These are phyloP conservation scores for Aspergillus spinulosporus DNA, from an alignment of 2,329 filamentous ascomycete species.

Conservation along the genomic window DNA sequence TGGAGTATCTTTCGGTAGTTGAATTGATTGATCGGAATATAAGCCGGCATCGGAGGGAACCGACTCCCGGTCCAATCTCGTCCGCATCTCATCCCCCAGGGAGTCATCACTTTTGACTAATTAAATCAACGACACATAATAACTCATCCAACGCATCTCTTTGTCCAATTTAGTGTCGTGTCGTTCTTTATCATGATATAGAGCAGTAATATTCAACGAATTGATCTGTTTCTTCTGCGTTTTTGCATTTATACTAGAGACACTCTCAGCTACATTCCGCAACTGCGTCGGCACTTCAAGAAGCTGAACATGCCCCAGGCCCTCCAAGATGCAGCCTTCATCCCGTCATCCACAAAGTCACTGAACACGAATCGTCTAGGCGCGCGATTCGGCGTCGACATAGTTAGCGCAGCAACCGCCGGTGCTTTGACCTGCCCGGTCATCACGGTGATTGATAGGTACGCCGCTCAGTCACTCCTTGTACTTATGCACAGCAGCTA, in stretches of 20 bases:
- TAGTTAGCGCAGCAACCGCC: slow-evolving; percentile 67
- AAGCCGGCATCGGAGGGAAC: slow-evolving; percentile 18
- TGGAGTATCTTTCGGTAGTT: background rate
- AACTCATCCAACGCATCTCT: background rate
- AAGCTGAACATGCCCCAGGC: slow-evolving; percentile 32
- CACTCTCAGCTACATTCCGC: background rate
- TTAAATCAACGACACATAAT: slow-evolving; percentile 9
- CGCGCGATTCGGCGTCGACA: slow-evolving; percentile 66
- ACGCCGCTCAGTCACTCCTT: background rate
- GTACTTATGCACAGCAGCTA: background rate
- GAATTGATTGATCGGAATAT: background rate
- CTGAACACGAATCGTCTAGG: slow-evolving; percentile 79
- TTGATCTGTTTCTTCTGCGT: background rate
- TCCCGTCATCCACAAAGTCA: slow-evolving; percentile 24
- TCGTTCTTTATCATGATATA: background rate
- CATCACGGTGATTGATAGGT: slow-evolving; percentile 87
- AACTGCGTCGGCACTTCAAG: background rate
- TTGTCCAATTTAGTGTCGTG: slow-evolving; percentile 2
- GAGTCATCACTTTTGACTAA: slow-evolving; percentile 5
- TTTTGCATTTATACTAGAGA: background rate
- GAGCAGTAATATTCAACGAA: background rate
- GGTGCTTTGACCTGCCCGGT: slow-evolving; percentile 77
- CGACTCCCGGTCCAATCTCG: slow-evolving; percentile 8
- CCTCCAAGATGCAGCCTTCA: slow-evolving; percentile 27
- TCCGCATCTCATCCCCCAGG: slow-evolving; percentile 1